phyloP scores from a whole-genome alignment of 1,139 yeast genomes.

The Saccharomyces hybrid region DNA sequence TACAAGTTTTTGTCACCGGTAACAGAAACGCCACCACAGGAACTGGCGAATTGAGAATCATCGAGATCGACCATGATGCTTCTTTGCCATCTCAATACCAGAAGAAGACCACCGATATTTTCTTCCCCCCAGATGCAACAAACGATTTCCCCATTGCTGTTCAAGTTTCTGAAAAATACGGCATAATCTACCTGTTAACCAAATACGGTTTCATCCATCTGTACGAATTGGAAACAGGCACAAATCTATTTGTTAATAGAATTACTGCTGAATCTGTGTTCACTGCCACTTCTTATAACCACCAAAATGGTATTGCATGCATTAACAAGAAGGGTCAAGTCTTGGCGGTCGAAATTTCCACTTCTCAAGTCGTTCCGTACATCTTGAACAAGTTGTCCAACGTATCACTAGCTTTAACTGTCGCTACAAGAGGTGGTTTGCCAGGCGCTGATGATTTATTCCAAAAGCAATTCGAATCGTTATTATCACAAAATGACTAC shows the following conservation, averaged over 20 bases:
- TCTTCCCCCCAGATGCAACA: conserved; percentile 93
- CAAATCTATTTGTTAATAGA: conserved; percentile 90
- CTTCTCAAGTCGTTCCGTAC: conserved; percentile 81
- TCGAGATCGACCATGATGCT: conserved; percentile 91
- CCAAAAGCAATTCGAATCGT: conserved; percentile 82
- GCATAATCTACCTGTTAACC: conserved; percentile 81
- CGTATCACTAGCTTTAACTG: conserved; percentile 75
- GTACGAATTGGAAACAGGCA: conserved; percentile 88
- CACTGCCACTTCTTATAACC: conserved; percentile 72
- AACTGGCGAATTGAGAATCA: conserved; percentile 82
- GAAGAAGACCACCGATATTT: conserved; percentile 86
- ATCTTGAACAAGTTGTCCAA: conserved; percentile 80
- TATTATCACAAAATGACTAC: conserved; percentile 79
- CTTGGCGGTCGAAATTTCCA: conserved; percentile 82
- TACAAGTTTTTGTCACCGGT: conserved; percentile 83
- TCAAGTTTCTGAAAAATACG: conserved; percentile 78
- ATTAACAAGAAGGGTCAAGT: conserved; percentile 96
- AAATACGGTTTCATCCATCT: conserved; percentile 95
- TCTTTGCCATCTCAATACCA: conserved; percentile 68
- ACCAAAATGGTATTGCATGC: conserved; percentile 78
- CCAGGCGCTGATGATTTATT: conserved; percentile 95
- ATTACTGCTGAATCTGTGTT: conserved; percentile 95
- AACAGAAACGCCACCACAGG: conserved; percentile 73
- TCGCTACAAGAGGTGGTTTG: conserved; percentile 92
- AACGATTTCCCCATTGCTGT: conserved; percentile 95